Evolutionary conservation across 164 flowering plant genomes (phyloP), one percentile per base, ranked within the genome.

Genomic region (Aristolochia californica): DNA sequence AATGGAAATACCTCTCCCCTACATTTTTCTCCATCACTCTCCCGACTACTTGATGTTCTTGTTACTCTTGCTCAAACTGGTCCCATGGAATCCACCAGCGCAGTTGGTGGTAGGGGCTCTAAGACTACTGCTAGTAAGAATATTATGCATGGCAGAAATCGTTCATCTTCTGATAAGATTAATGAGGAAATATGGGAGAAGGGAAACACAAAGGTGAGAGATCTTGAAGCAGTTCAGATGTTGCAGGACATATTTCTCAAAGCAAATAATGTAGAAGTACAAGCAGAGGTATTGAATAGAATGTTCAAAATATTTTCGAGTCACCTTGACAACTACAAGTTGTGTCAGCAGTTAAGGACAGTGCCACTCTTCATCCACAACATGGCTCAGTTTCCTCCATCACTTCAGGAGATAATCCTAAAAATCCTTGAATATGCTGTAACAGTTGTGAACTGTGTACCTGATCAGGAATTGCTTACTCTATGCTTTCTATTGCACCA

Each of bases 361-460:
- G 89, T 94, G 73, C 99, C 99, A 45, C 96, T 94, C 56, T 79
- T 94, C 61, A 90, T 94, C 66, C 74, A 86, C 45, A 94, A 94
- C 67, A 94, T 94, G 99, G 83, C 76, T 57, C 83, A 83, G 43
- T 86, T 94, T 70, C 95, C 96, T 63, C 63, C 75, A 66, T 70
- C 94, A 57, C 68, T 94, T 68, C 99, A 88, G 72, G 97, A 84
- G 61, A 84, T 80, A 45, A 88, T 94, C 50, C 65, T 94, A 68
- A 94, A 94, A 75, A 88, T 90, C 74, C 91, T 94, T 61, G 97
- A 90, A 74, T 94, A 94, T 80, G 99, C 96, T 53, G 99, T 94
- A 59, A 94, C 99, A 45, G 99, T 94, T 69, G 93, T 83, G 58
- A 94, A 94, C 71, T 83, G 95, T 71, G 83, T 90, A 60, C 99